phyloP scores from a whole-genome alignment of 2,329 filamentous ascomycete genomes.

The Verticillium zaregamsianum region DNA sequence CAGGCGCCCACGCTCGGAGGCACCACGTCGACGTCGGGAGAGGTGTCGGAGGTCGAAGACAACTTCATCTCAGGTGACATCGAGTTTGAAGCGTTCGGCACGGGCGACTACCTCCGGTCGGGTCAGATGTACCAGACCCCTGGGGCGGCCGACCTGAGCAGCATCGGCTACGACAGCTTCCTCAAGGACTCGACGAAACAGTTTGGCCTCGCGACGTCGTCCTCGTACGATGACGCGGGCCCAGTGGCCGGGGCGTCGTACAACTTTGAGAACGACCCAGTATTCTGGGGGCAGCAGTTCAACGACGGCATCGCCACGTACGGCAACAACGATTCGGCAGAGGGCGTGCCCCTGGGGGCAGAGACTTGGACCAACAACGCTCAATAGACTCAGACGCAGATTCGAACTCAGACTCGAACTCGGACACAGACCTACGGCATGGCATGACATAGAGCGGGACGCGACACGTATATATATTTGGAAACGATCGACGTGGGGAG shows the following conservation, averaged over 20 bases:
- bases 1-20: slow-evolving; percentile 51
- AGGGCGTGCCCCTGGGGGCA: slow-evolving; percentile 12
- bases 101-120: slow-evolving; percentile 40
- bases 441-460: background rate
- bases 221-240: slow-evolving; percentile 32
- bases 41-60: slow-evolving; percentile 65
- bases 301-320: slow-evolving; percentile 22
- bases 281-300: slow-evolving; percentile 46
- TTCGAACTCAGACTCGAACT: background rate
- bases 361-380: slow-evolving; percentile 8
- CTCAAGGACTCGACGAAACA: slow-evolving; percentile 46
- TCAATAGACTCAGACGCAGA: background rate
- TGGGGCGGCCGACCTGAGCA: slow-evolving; percentile 36
- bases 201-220: slow-evolving; percentile 31
- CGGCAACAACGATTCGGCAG: slow-evolving; percentile 22
- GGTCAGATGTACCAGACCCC: slow-evolving; percentile 14
- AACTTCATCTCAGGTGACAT: slow-evolving; percentile 43
- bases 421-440: background rate
- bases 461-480: background rate
- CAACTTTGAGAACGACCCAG: slow-evolving; percentile 47
- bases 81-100: slow-evolving; percentile 42
- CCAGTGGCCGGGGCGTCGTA: slow-evolving; percentile 36
- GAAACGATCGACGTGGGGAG: background rate
- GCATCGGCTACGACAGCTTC: slow-evolving; percentile 53
- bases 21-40: slow-evolving; percentile 59